Evolutionary conservation across 176 grass and related monocot genomes (phyloP).

Genomic region (Aegilops bicornis): DNA sequence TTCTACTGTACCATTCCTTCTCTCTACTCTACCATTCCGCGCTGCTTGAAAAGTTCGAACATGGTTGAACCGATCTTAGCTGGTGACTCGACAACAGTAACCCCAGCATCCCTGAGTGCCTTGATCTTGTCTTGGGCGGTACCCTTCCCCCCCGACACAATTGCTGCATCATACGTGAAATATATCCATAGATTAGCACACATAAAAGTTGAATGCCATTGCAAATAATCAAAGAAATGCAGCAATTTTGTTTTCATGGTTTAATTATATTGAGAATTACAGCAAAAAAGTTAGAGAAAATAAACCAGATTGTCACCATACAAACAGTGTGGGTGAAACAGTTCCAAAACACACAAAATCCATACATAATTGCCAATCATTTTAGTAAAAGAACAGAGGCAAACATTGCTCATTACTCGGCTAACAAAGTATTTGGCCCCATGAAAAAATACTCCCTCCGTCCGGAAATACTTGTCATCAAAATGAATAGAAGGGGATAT

Average conservation of each 20-base stretch:
- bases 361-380: not conserved
- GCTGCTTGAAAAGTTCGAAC: constrained; percentile 88
- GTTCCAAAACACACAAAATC: not conserved
- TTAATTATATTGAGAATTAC: not conserved
- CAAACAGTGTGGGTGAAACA: not conserved
- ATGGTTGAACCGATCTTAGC: constrained; percentile 89
- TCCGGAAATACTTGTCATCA: too few relatives aligned
- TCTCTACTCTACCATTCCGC: constrained; percentile 76
- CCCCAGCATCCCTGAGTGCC: constrained; percentile 87
- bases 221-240: not conserved
- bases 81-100: constrained; percentile 85
- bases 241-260: not conserved
- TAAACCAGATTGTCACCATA: constrained; percentile 12
- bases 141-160: constrained; percentile 93
- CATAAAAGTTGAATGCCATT: not conserved
- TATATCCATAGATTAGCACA: constrained; percentile 14
- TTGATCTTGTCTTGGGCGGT: constrained; percentile 96
- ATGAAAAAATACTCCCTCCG: not conserved
- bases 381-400: not conserved
- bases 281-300: not conserved
- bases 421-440: not conserved
- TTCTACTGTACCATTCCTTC: constrained; percentile 43
- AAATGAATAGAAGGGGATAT: too few relatives aligned
- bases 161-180: constrained; percentile 52
- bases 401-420: not conserved